Base-by-base conservation (phyloP, 192 early-diverging fungal genomes). In the Phycomyces nitens region DNA sequence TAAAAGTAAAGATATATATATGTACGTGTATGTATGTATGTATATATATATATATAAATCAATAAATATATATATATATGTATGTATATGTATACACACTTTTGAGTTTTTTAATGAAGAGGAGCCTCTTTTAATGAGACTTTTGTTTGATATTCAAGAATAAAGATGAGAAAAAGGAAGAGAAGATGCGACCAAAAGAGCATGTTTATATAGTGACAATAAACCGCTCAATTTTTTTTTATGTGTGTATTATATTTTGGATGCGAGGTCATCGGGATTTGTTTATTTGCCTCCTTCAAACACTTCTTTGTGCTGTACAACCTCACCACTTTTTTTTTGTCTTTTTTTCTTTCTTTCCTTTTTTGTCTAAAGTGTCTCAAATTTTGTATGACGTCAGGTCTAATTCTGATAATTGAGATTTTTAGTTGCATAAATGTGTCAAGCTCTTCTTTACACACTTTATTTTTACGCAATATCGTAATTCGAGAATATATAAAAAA, bases 231-330 rank as follows among this genome's bases (percentile, higher is more conserved):
- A 20, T 27, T 54, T 8, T 20, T 39, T n/a, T 56, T 56, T 29
- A 0, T 56, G 16, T 58, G 4, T 58, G 18, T 58, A 42, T 59
- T 15, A 5, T 34, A 34, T 34, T 34, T 34, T 34, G 2, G 29
- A 34, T 34, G 29, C 29, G 29, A 47, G 18, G 44, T 47, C 44
- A 47, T 47, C 44, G 44, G 44, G 44, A 47, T 47, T 47, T 34
- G 14, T 40, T 57, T 57, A 27, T 29, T 27, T 57, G 14, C 10
- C 55, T 27, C 55, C 55, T 23, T 62, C 61, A 62, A 62, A 62
- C 61, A 62, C 61, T 62, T 62, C 20, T 41, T 53, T 26, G 24
- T 62, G 10, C 12, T 27, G 55, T 57, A 40, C 29, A 1, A 57
- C 55, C 34, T 47, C 3, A n/a, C 44, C 44, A 47, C 44, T n/a